Evolutionary conservation across 192 early-diverging fungal species (phyloP).

Genomic region (Backusella australiensis): DNA sequence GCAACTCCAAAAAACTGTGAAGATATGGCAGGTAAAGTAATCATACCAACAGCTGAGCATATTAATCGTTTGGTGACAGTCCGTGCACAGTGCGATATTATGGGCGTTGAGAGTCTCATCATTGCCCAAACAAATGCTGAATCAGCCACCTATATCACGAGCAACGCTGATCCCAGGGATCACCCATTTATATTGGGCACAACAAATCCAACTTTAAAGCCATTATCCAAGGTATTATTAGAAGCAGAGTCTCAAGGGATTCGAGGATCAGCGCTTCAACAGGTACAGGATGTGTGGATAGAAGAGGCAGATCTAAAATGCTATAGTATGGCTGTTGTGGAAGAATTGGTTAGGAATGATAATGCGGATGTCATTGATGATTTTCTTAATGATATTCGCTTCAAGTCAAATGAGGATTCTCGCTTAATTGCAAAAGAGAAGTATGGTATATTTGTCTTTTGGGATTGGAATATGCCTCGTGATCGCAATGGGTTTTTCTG

Average conservation of each 20-base stretch:
- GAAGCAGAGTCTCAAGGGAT: constrained; percentile 76
- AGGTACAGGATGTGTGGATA: constrained; percentile 85
- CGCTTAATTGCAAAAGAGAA: constrained; percentile 67
- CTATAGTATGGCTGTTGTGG: constrained; percentile 77
- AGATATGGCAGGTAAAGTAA: constrained; percentile 98
- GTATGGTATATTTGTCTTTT: constrained; percentile 70
- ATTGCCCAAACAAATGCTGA: constrained; percentile 95
- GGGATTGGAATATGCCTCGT: constrained; percentile 89
- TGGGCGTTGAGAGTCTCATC: constrained; percentile 93
- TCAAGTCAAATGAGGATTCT: constrained; percentile 80
- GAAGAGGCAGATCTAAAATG: constrained; percentile 75
- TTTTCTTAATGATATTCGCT: constrained; percentile 37
- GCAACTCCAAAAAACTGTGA: constrained; percentile 97
- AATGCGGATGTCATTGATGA: constrained; percentile 47
- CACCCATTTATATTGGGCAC: constrained; percentile 93
- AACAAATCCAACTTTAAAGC: constrained; percentile 72
- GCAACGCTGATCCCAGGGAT: constrained; percentile 93
- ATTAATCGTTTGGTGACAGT: constrained; percentile 94
- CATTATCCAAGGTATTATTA: constrained; percentile 73
- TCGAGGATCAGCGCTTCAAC: constrained; percentile 69
- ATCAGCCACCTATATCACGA: constrained; percentile 92
- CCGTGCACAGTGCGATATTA: constrained; percentile 96
- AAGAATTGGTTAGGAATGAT: constrained; percentile 66
- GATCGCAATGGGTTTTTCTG: constrained; percentile 95
- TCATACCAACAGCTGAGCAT: constrained; percentile 95